These are phyloP conservation scores for Leccinum fibrillosum DNA, from an alignment of 768 basidiomycete species.

Conservation along the genomic window DNA sequence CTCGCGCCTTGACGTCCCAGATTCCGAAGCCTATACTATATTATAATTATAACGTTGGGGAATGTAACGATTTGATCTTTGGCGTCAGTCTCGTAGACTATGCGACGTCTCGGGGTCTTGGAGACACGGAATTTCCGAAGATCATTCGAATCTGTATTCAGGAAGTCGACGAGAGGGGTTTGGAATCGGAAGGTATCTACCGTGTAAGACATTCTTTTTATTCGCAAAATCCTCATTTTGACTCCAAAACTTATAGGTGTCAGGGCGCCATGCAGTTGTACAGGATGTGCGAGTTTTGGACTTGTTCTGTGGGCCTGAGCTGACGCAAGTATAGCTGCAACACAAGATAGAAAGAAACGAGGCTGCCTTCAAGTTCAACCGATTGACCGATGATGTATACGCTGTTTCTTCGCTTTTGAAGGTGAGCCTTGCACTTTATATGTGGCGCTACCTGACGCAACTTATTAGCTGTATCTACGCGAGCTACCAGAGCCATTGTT, in stretches of 20 bases:
- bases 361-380: conserved; percentile 65
- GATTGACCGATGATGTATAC: conserved; percentile 72
- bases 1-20: conserved; percentile 58
- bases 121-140: conserved; percentile 73
- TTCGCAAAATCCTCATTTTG: neutral
- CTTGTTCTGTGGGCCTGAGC: neutral
- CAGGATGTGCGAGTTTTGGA: conserved; percentile 57
- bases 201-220: conserved; percentile 44
- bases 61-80: conserved; percentile 86
- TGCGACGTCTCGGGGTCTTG: conserved; percentile 72
- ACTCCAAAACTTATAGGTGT: conserved; percentile 48
- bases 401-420: conserved; percentile 84
- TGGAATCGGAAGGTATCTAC: conserved; percentile 80
- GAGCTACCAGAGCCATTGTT: conserved; percentile 91
- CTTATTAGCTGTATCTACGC: conserved; percentile 66
- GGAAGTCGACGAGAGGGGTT: conserved; percentile 77
- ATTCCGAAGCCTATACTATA: conserved; percentile 74
- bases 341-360: conserved; percentile 88
- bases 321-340: conserved; percentile 52
- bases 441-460: neutral
- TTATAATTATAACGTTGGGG: conserved; percentile 75
- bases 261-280: conserved; percentile 80
- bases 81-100: conserved; percentile 88
- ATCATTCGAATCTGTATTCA: conserved; percentile 77
- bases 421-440: conserved; percentile 36